Evolutionary conservation across 1,284 basidiomycete genomes (phyloP), one percentile per base, ranked within the genome.

Genomic region (Boletellus deceptivus): DNA sequence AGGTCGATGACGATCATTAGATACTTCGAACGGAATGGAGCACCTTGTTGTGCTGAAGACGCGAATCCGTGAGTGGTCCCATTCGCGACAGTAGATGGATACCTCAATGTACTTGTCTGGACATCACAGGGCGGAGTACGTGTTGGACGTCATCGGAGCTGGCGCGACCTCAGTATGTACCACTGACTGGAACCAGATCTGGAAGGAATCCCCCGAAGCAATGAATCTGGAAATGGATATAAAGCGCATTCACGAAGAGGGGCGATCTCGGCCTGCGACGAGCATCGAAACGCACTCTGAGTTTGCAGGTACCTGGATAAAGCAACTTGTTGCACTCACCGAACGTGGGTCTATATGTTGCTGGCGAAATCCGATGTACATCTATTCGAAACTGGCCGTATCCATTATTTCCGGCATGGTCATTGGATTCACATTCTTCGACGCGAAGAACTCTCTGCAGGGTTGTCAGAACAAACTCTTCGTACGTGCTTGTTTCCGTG

Each of bases 381-480:
- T 93, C 42, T 77, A 86, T 66, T 79, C 88, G 24, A 92, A 93
- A 70, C 61, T 91, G 13, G 67, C 70, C 13, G 64, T 84, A 33
- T 83, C 80, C 57, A 67, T 78, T 46, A 58, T 72, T 3, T 65
- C 72, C 1, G 81, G 80, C 6, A 68, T 89, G 0, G 77, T 88
- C 59, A 80, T 83, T 44, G 82, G 80, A 2, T 78, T 82, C 55
- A 75, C 78, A 8, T 81, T 91, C 75, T 92, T 76, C 75, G 74
- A 83, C 46, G 70, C 83, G 0, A 78, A 81, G 52, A 75, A 81
- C 51, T 77, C 78, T 6, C 75, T 84, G 46, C 83, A 87, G 56
- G 90, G 89, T 35, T 82, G 85, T 0, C 89, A 92, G 68, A 86
- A 89, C 68, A 89, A 91, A 70, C 77, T 92, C 37, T 93, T 93